Evolutionary conservation across 352 stramenopile genomes (phyloP), one percentile per base, ranked within the genome.

Genomic region (Aphanomyces euteiches): DNA sequence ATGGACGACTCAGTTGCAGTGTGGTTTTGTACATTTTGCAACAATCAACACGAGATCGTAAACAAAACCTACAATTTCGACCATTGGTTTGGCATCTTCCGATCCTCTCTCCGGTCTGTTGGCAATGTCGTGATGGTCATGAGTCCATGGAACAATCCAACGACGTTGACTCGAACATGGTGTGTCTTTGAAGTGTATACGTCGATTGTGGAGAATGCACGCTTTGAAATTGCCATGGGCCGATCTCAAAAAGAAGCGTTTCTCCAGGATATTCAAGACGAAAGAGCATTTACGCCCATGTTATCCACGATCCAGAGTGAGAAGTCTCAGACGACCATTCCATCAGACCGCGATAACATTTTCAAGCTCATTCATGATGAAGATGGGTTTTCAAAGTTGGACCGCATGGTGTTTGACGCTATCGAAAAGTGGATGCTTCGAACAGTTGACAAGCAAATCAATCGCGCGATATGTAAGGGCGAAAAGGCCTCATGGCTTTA

Each of bases 11-110:
- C 28, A 12, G 36, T 39, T 5, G 34, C 57, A 7, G 34, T 65
- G 6, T 65, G 57, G 57, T 65, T 65, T 65, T 65, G 57, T 39
- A 47, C 39, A 15, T 65, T 65, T 47, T 17, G 7, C 57, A 65
- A 65, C 38, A 65, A 65, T 39, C 57, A 65, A 19, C 57, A 65
- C 57, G 37, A n/a, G 5, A 38, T 61, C 28, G 54, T 15, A n/a
- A 17, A 17, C 36, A 8, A n/a, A 7, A n/a, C 5, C 21, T 8
- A 40, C 5, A 28, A n/a, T 17, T 47, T 66, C 7, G 13, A 47
- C 15, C 21, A 12, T 13, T 66, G 57, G 57, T 7, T 50, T 5
- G 39, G 21, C 6, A 15, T 40, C 4, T 66, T 66, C 39, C 57
- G 21, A 7, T 38, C 57, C 12, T 37, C 37, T 37, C 17, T 66